Base-by-base conservation (phyloP, 257 asterid species). In the Dorcoceras hygrometricum region DNA sequence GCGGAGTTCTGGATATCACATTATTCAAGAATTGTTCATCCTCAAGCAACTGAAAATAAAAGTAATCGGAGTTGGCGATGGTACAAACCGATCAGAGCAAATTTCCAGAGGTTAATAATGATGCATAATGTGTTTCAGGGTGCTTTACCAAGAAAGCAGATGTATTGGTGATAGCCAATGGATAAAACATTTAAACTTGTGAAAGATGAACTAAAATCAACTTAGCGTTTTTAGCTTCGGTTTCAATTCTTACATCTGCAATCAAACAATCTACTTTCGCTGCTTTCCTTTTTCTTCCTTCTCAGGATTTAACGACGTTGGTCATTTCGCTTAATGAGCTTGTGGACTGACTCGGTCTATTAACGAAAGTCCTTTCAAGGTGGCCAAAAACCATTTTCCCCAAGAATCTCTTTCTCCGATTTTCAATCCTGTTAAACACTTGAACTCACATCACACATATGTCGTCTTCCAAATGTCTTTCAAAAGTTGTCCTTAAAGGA, bases 1-100 rank as follows among this genome's bases (percentile, higher is more conserved):
- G 79, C 36, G 97, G 97, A 22, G 96, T 88, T 75, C 92, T 79
- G 0, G 93, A 82, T 75, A 73, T 67, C 57, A 90, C 70, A 46
- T 61, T 63, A 23, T 86, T 87, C 71, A 86, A 20, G 67, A 90
- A 86, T 76, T 84, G 86, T 74, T 82, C 66, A 65, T 86, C 82
- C 6, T 75, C 86, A 8, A 90, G 93, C 78, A 88, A 64, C 97
- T 86, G 89, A 83, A 82, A 48, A 57, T 65, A 43, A 56, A 57
- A 75, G 14, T 27, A 4, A 8, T 5, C 6, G 8, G 61, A 59
- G 20, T 59, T 57, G 50, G 29, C 20, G 57, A 2, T 2, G 26
- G n/a, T 6, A 31, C 51, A 29, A 2, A 8, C 8, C 7, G 19
- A 14, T 60, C n/a, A 3, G 19, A 60, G 50, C 22, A 59, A 20